Base-by-base conservation (phyloP, 176 grass and related monocot genomes). In the Cenchrus americanus region DNA sequence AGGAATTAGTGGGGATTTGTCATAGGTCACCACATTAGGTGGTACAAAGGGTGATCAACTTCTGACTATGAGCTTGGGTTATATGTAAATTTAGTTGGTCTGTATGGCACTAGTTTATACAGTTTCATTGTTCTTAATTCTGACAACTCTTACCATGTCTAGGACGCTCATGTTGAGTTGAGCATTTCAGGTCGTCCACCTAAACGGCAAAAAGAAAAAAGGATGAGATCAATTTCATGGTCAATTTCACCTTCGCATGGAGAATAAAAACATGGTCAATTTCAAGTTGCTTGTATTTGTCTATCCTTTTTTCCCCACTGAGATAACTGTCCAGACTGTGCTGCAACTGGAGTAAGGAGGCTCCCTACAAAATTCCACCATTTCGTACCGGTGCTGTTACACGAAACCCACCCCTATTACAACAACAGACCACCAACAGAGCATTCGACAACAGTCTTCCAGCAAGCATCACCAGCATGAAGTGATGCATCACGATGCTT, bases 401-500 rank as follows among this genome's bases (percentile, higher is more conserved):
- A 72, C 2, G 27, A 76, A 77, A 59, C 51, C 50, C 23, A 67
- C 63, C 13, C 54, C 0, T 30, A 7, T 40, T 32, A 61, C 46
- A 83, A 14, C n/a, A 66, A 15, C 44, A 49, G 51, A 49, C 0
- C 46, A 71, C 8, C 12, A 6, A 55, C 73, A 37, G 24, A 23
- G 42, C 18, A 15, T 66, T 17, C 5, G 55, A 52, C 75, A 50
- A 14, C 54, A 55, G 41, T 49, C 68, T 66, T 61, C 42, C 66
- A 24, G 21, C 72, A 82, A 75, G 42, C 63, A 49, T 47, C 17
- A 10, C 60, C n/a, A 21, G 17, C 77, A 66, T 23, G 18, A 37
- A 72, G 61, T 5, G 4, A 12, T 23, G 21, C 10, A 21, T 7
- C 76, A 62, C 83, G 87, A 87, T 10, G 71, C 82, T 44, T 93